Evolutionary conservation across 192 early-diverging fungal genomes (phyloP), one percentile per base, ranked within the genome.

Genomic region (Thamnidium elegans): DNA sequence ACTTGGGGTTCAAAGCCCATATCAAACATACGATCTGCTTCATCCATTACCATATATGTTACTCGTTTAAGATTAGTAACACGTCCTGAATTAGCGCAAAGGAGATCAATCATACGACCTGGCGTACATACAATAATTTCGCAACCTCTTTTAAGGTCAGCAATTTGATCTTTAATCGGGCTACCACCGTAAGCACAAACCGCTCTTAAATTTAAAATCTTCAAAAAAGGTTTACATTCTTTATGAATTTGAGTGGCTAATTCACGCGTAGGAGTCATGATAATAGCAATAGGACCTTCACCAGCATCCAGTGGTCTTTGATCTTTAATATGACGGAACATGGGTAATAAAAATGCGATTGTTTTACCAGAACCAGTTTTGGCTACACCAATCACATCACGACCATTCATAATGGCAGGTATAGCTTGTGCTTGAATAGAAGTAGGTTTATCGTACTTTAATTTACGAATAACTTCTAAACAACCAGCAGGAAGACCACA

Each of bases 1-100:
- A 99, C 94, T 73, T 97, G 94, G 31, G 93, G 94, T 73, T 96
- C 95, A 69, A 99, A 99, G 11, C 96, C 97, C 90, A 97, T 92
- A 74, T 98, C 95, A 80, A 99, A 97, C 95, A 99, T 98, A 66
- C 92, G 86, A 74, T 90, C 93, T 3, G 94, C 94, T 77, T 96
- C 97, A 75, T 99, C 97, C 51, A 99, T 85, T 5, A 99, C 94
- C 78, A 98, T 69, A 72, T 96, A 96, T 1, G 96, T 98, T 43
- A 96, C 92, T 55, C 92, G 80, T 50, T 82, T 79, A 69, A 96
- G 77, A 70, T 92, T 94, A 48, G 90, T 92, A n/a, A 95, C 89
- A 44, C 88, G 83, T 7, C 92, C 93, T 36, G 89, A 87, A 68
- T 93, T 93, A 51, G 92, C 92, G 74, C 87, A 88, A 53, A 95